Percentiles rank a stretch among this genome's conserved stretches.
Evolutionary conservation across 805 yeast genomes (phyloP).

Genomic region (Torulaspora quercuum): DNA sequence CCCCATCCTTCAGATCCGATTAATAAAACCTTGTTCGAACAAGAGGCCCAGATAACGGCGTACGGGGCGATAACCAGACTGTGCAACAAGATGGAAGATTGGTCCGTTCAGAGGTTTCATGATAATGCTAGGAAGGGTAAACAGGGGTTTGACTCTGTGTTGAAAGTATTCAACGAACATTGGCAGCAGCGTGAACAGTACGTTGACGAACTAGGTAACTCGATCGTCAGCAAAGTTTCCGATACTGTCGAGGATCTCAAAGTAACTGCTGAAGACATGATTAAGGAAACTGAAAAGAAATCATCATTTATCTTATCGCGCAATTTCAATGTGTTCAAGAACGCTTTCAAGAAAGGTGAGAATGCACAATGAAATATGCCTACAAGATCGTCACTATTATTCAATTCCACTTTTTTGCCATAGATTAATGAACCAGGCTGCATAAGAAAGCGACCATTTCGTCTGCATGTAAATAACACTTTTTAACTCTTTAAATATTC

Average conservation of each 20-base stretch:
- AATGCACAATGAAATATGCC: too few relatives aligned
- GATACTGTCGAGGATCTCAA: slow-evolving; percentile 34
- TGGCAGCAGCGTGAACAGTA: slow-evolving; percentile 31
- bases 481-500: too few relatives aligned
- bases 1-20: slow-evolving; percentile 59
- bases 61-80: slow-evolving; percentile 65
- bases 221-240: slow-evolving; percentile 29
- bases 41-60: slow-evolving; percentile 86
- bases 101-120: slow-evolving; percentile 84
- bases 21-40: slow-evolving; percentile 60
- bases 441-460: too few relatives aligned
- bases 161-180: slow-evolving; percentile 43
- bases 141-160: slow-evolving; percentile 78
- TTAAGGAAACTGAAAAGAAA: slow-evolving; percentile 29
- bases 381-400: too few relatives aligned
- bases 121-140: slow-evolving; percentile 85
- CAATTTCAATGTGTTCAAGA: slow-evolving; percentile 18
- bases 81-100: slow-evolving; percentile 83
- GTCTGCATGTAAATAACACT: too few relatives aligned
- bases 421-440: too few relatives aligned
- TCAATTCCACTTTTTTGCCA: too few relatives aligned
- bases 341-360: slow-evolving; percentile 18
- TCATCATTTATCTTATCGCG: slow-evolving; percentile 17
- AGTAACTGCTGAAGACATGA: slow-evolving; percentile 23
- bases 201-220: slow-evolving; percentile 32